phyloP scores from a whole-genome alignment of 2,329 filamentous ascomycete genomes.

The Cladosporium velox region DNA sequence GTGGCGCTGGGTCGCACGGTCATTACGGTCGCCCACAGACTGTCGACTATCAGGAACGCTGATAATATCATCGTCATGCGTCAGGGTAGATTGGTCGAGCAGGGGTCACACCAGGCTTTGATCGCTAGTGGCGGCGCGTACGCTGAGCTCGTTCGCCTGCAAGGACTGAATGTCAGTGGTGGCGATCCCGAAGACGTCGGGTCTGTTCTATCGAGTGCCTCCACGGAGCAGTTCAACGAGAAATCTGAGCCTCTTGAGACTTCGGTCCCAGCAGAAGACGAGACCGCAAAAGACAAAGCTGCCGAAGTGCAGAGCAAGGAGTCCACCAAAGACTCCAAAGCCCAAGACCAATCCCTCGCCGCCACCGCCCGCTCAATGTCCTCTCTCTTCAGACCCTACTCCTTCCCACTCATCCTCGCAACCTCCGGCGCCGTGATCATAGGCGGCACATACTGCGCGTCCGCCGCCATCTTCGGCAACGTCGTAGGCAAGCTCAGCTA shows the following conservation, averaged over 20 bases:
- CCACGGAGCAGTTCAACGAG: background rate
- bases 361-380: constrained; percentile 6
- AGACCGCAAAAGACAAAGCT: background rate
- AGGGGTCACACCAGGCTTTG: constrained; percentile 40
- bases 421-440: constrained; percentile 11
- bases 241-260: background rate
- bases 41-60: constrained; percentile 44
- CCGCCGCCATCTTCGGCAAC: constrained; percentile 36
- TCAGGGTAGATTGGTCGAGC: constrained; percentile 42
- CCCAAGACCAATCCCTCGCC: background rate
- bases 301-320: background rate
- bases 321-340: background rate
- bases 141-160: constrained; percentile 48
- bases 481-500: constrained; percentile 59
- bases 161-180: constrained; percentile 43
- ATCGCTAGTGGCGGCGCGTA: constrained; percentile 35
- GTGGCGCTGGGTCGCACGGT: constrained; percentile 41
- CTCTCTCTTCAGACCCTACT: constrained; percentile 12
- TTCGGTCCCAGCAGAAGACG: background rate
- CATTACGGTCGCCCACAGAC: constrained; percentile 45
- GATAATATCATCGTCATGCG: constrained; percentile 48
- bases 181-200: background rate
- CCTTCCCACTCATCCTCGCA: constrained; percentile 8
- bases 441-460: constrained; percentile 19
- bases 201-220: background rate